Evolutionary conservation across 2,329 filamentous ascomycete genomes (phyloP).

Genomic region (Ophiostoma ips): DNA sequence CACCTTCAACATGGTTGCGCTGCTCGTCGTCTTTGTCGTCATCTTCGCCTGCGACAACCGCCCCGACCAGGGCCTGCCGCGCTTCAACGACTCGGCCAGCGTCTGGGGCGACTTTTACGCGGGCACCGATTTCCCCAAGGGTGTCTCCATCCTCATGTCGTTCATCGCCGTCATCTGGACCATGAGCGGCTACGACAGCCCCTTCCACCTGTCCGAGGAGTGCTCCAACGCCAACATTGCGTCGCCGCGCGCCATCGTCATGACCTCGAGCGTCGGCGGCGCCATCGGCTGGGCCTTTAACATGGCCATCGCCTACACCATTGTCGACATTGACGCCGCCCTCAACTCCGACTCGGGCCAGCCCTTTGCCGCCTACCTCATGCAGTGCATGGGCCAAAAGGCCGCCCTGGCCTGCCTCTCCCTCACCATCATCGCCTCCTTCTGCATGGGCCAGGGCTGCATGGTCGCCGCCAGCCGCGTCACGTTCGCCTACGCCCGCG

Average conservation of each 20-base stretch:
- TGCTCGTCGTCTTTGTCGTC: conserved; percentile 52
- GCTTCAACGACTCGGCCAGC: conserved; percentile 27
- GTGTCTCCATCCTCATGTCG: conserved; percentile 54
- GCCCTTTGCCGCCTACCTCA: conserved; percentile 55
- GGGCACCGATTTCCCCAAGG: conserved; percentile 52
- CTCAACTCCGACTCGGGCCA: conserved; percentile 50
- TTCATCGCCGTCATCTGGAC: conserved; percentile 61
- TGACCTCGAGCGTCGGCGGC: conserved; percentile 53
- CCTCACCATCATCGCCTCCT: conserved; percentile 54
- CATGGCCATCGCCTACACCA: conserved; percentile 58
- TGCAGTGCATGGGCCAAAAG: conserved; percentile 48
- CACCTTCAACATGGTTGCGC: conserved; percentile 54
- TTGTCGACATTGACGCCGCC: conserved; percentile 45
- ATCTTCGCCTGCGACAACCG: conserved; percentile 46
- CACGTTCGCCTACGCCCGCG: conserved; percentile 59
- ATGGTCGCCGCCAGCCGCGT: conserved; percentile 54
- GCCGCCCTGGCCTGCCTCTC: conserved; percentile 47
- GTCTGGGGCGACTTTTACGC: conserved; percentile 56
- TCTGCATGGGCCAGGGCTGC: conserved; percentile 59
- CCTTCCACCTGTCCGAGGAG: conserved; percentile 63
- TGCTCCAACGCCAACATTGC: conserved; percentile 60
- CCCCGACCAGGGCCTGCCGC: conserved; percentile 30
- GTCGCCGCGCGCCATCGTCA: conserved; percentile 55
- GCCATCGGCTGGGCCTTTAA: conserved; percentile 61
- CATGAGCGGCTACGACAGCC: conserved; percentile 52